Evolutionary conservation across 441 rosid genomes (phyloP).

Genomic region (Adansonia gregorii): DNA sequence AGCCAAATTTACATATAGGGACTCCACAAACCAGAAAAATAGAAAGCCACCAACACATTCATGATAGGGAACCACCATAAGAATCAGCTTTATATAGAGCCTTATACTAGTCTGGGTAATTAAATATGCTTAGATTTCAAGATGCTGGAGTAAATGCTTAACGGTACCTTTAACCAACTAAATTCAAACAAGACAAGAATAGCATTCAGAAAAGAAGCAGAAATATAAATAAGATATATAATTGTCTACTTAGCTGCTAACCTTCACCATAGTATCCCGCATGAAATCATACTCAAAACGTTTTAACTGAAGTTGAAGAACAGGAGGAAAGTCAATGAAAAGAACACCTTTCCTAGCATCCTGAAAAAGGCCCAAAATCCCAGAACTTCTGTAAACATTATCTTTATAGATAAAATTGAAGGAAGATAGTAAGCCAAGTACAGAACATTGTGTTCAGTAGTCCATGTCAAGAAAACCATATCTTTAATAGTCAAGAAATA

Average conservation of each 20-base stretch:
- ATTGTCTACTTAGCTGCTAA: conserved; percentile 32
- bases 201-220: neutral
- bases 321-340: conserved; percentile 78
- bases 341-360: conserved; percentile 80
- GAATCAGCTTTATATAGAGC: conserved; percentile 11
- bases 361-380: conserved; percentile 41
- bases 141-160: conserved; percentile 8
- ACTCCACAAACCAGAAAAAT: conserved; percentile 6
- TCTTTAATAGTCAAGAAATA: conserved; percentile 7
- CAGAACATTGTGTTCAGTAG: neutral
- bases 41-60: conserved; percentile 26
- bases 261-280: conserved; percentile 80
- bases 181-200: conserved; percentile 1
- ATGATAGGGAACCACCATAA: neutral
- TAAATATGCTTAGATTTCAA: conserved; percentile 1
- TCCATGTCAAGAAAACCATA: conserved; percentile 10
- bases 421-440: conserved; percentile 17
- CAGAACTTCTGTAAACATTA: neutral
- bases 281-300: conserved; percentile 77
- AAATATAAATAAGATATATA: conserved; percentile 17
- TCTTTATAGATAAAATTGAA: conserved; percentile 4
- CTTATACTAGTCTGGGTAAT: neutral
- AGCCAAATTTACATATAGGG: neutral
- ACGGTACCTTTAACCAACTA: neutral
- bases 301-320: conserved; percentile 79